A percentile compares a stretch with the other conserved stretches of the same genome.
These are phyloP conservation scores for Mollisiaceae sp. DNA, from an alignment of 2,329 filamentous ascomycete genomes.

Conservation along the genomic window DNA sequence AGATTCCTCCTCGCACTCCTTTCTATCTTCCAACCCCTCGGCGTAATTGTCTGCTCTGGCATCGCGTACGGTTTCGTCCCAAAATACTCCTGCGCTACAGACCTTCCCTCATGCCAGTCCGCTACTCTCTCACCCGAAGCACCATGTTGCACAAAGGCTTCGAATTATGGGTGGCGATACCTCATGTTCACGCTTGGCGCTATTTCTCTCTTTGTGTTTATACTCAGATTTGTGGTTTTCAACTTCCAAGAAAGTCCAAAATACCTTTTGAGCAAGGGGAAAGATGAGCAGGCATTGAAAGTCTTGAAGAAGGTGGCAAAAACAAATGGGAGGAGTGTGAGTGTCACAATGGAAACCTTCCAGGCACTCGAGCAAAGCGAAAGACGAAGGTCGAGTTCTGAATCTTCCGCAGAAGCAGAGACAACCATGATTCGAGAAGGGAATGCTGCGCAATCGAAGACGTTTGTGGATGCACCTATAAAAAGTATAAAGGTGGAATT, in stretches of 20 bases:
- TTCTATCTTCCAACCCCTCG: conserved; percentile 37
- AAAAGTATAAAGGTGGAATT: conserved; percentile 41
- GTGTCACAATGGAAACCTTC: conserved; percentile 13
- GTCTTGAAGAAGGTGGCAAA: conserved; percentile 60
- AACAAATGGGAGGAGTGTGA: conserved; percentile 46
- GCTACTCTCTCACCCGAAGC: conserved; percentile 22
- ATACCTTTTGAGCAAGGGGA: conserved; percentile 59
- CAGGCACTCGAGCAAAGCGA: conserved; percentile 21
- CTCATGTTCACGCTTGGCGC: conserved; percentile 59
- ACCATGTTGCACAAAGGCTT: conserved; percentile 42
- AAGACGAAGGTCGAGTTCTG: conserved; percentile 3
- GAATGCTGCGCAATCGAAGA: not conserved
- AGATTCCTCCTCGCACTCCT: conserved; percentile 36
- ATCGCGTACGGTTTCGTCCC: conserved; percentile 36
- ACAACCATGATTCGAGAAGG: conserved; percentile 14
- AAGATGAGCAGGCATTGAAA: conserved; percentile 56
- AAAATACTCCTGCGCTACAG: conserved; percentile 28
- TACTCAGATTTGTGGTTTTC: conserved; percentile 60
- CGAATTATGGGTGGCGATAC: conserved; percentile 66
- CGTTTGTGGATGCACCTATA: not conserved
- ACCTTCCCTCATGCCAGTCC: conserved; percentile 17
- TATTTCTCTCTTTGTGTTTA: conserved; percentile 59
- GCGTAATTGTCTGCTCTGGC: conserved; percentile 33
- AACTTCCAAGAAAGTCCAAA: conserved; percentile 63
- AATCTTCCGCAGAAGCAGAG: conserved; percentile 25